Evolutionary conservation across 345 rosid species (phyloP).

Genomic region (Sonneratia caseolaris): DNA sequence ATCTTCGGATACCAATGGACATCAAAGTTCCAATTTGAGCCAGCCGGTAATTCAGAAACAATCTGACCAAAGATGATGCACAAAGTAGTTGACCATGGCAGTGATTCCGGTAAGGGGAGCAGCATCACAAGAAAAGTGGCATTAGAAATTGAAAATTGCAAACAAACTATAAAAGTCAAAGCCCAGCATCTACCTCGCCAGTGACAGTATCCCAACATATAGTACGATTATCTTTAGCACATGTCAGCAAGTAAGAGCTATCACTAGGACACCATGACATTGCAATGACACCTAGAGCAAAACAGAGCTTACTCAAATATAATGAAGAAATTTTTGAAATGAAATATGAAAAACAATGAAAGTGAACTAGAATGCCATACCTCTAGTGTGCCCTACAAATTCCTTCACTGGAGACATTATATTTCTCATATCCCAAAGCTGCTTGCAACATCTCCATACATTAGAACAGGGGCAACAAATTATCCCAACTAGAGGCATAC

Average conservation of each 20-base stretch:
- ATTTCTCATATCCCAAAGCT: conserved; percentile 99
- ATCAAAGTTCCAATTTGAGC: conserved; percentile 97
- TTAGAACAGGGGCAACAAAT: conserved; percentile 6
- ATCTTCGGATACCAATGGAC: conserved; percentile 96
- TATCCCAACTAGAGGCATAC: background rate
- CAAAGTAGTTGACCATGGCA: background rate
- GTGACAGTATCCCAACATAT: conserved; percentile 94
- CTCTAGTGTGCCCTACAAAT: conserved; percentile 85
- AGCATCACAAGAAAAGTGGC: background rate
- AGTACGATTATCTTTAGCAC: conserved; percentile 95
- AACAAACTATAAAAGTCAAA: background rate
- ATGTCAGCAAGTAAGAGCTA: conserved; percentile 88
- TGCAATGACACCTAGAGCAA: conserved; percentile 79
- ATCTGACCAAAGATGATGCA: conserved; percentile 35
- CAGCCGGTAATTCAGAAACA: conserved; percentile 85
- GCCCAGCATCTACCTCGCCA: conserved; percentile 53
- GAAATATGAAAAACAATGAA: background rate
- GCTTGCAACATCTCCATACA: conserved; percentile 17
- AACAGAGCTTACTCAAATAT: background rate
- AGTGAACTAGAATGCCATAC: conserved; percentile 25
- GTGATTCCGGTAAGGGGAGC: background rate
- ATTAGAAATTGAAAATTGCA: background rate
- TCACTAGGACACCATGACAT: conserved; percentile 99
- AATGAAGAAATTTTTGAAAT: background rate
- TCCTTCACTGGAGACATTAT: conserved; percentile 78